These are phyloP conservation scores for Erysiphe pulchra DNA, from an alignment of 2,329 filamentous ascomycete genomes.

Conservation along the genomic window DNA sequence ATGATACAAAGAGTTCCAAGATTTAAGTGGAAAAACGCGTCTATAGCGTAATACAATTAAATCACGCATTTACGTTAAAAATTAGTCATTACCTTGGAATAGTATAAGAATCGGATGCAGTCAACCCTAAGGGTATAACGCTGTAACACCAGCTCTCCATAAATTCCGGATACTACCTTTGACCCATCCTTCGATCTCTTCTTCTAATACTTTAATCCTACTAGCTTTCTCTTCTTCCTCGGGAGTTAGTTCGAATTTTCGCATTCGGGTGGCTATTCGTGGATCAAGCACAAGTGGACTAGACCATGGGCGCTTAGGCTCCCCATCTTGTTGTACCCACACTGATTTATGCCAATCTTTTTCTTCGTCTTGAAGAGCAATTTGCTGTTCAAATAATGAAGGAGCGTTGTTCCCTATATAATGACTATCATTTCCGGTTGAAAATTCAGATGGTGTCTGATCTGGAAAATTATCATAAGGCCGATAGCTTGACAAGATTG, in stretches of 20 bases:
- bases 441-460: not conserved
- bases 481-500: slow-evolving; percentile 37
- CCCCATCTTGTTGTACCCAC: slow-evolving; percentile 26
- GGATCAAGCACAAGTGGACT: slow-evolving; percentile 50
- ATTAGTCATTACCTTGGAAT: too few species aligned
- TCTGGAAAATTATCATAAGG: slow-evolving; percentile 14
- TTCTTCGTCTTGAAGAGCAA: slow-evolving; percentile 44
- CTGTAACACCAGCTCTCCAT: slow-evolving; percentile 12
- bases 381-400: slow-evolving; percentile 30
- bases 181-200: slow-evolving; percentile 44
- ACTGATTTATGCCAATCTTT: slow-evolving; percentile 63
- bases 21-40: too few species aligned
- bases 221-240: slow-evolving; percentile 45
- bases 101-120: too few species aligned
- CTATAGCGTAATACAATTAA: too few species aligned
- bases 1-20: too few species aligned
- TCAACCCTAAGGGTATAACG: too few species aligned
- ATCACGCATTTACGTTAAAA: too few species aligned
- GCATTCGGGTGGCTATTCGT: slow-evolving; percentile 56
- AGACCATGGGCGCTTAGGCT: slow-evolving; percentile 49
- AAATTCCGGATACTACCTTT: slow-evolving; percentile 30
- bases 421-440: not conserved
- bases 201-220: slow-evolving; percentile 34
- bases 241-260: slow-evolving; percentile 41
- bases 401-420: not conserved